Conservation (phyloP, 495 filamentous ascomycete species). For the Hypoxylon rickii region DNA sequence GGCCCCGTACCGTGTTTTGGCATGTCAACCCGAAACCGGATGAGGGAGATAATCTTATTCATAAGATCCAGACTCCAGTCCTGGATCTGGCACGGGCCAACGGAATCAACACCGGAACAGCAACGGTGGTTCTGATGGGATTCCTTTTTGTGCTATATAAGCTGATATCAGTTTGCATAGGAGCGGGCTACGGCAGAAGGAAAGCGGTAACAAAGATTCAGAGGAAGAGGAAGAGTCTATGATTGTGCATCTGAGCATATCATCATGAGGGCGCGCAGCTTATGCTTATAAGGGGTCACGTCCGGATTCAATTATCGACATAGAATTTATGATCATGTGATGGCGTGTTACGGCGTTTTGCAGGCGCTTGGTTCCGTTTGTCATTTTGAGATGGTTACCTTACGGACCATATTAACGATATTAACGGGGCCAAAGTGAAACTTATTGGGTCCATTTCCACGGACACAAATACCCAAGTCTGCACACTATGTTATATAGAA, state of each 20-base stretch:
- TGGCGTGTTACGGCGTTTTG: slow-evolving; percentile 9
- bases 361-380: too few species aligned
- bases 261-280: neutral
- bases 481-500: too few species aligned
- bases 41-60: slow-evolving; percentile 53
- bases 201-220: slow-evolving; percentile 7
- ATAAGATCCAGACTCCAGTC: slow-evolving; percentile 74
- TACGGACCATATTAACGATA: too few species aligned
- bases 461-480: too few species aligned
- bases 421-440: slow-evolving; percentile 2
- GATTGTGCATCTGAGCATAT: slow-evolving; percentile 12
- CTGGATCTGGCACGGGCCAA: slow-evolving; percentile 62
- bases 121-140: slow-evolving; percentile 67
- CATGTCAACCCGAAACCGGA: slow-evolving; percentile 67
- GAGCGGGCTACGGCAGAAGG: slow-evolving; percentile 30
- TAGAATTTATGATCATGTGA: neutral
- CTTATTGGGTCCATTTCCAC: too few species aligned
- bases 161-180: slow-evolving; percentile 51
- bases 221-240: slow-evolving; percentile 38
- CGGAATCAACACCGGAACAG: slow-evolving; percentile 73
- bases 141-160: slow-evolving; percentile 78
- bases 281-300: slow-evolving; percentile 1
- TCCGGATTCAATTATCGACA: neutral
- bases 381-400: too few species aligned
- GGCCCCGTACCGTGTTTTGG: slow-evolving; percentile 80